Evolutionary conservation across 768 basidiomycete genomes (phyloP), one percentile per base, ranked within the genome.

Genomic region (Trametes villosa): DNA sequence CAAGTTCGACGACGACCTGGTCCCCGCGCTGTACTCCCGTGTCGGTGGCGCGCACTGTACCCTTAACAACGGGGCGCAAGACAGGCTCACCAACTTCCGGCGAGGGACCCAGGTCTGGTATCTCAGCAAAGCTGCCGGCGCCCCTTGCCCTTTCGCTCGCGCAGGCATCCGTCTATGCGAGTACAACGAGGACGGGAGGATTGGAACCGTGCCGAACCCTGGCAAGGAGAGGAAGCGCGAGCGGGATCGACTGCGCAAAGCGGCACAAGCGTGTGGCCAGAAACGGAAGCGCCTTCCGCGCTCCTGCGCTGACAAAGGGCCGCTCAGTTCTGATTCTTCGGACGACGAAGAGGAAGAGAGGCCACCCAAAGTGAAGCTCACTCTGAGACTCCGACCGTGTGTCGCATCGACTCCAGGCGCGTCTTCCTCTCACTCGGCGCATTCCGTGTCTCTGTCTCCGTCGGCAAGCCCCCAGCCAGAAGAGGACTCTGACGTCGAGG

Each of bases 101-200:
- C 82, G 86, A 34, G 91, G 91, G 30, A 92, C 90, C 44, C 83
- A 84, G 68, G 89, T 92, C 17, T 92, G 89, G 89, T 92, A 91
- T 72, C 79, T 92, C 59, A 86, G 85, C 70, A 83, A 84, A 65
- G 88, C 87, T 18, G 85, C 89, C 9, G 91, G 91, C 50, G 82
- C 86, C 7, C 84, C 86, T 0, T 92, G 90, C 73, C 90, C 90
- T 6, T 92, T 92, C 70, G 76, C 86, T 6, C 79, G 85, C 59
- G 86, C 83, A 1, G 88, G 89, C n/a, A 87, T 92, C 50, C 79
- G 85, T 38, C 80, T 90, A 3, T 87, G 83, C 70, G 85, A 91
- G 45, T 89, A 89, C 70, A 78, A 76, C 20, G 83, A 85, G 69
- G 76, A 78, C 58, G 81, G 81, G 33, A 83, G 74, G 66, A 67